Conservation (phyloP, 1,284 basidiomycete species). For the Microbotryum lychnidis-dioicae region DNA sequence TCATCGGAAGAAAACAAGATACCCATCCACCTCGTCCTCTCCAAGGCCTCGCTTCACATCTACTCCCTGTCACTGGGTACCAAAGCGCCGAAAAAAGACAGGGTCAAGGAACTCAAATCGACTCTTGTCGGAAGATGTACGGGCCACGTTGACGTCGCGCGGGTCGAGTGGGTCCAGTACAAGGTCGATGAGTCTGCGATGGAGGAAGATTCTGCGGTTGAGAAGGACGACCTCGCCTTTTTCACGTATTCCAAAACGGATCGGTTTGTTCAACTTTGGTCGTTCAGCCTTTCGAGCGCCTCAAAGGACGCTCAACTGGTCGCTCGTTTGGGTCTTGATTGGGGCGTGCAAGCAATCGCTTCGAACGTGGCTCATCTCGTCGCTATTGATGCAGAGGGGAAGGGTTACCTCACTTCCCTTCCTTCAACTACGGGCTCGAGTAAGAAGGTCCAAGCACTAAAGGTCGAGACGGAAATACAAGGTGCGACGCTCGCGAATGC, state of each 20-base stretch:
- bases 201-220: neutral
- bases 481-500: conserved; percentile 15
- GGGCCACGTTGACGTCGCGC: conserved; percentile 28
- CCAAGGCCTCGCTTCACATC: conserved; percentile 21
- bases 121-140: conserved; percentile 21
- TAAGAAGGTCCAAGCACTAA: neutral
- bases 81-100: conserved; percentile 26
- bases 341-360: conserved; percentile 25
- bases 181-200: neutral
- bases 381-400: conserved; percentile 15
- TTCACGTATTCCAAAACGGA: conserved; percentile 26
- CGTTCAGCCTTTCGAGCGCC: conserved; percentile 4
- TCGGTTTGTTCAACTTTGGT: conserved; percentile 32
- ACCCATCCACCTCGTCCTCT: conserved; percentile 22
- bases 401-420: neutral
- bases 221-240: conserved; percentile 19
- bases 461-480: neutral
- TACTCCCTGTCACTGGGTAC: conserved; percentile 18
- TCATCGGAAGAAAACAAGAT: conserved; percentile 5
- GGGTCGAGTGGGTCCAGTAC: conserved; percentile 12
- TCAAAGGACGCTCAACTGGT: conserved; percentile 16
- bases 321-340: conserved; percentile 28
- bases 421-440: no score
- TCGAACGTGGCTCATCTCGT: conserved; percentile 12
- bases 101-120: conserved; percentile 24